These are phyloP conservation scores for Suaeda aralocaspica DNA, from an alignment of 148 eudicot genomes.

Conservation along the genomic window DNA sequence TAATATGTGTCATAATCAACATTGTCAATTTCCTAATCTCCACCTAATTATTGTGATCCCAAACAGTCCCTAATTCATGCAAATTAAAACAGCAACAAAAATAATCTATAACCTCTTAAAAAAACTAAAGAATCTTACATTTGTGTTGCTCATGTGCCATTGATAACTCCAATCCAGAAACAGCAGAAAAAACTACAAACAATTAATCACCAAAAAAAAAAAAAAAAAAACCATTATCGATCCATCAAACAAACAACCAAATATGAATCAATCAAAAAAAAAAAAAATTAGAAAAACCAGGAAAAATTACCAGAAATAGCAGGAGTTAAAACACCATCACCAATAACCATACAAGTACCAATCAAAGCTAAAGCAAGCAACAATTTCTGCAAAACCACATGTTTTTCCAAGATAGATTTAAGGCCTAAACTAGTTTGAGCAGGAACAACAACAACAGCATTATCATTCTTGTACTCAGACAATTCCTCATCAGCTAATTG, in stretches of 20 bases:
- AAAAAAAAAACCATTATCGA: slow-evolving; percentile 1
- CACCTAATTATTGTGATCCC: slow-evolving; percentile 13
- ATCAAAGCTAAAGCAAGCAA: slow-evolving; percentile 76
- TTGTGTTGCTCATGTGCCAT: slow-evolving; percentile 80
- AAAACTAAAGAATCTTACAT: slow-evolving; percentile 52
- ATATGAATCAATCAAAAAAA: not conserved
- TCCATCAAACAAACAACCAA: slow-evolving; percentile 7
- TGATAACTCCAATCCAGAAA: slow-evolving; percentile 86
- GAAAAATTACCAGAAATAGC: slow-evolving; percentile 68
- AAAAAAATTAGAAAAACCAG: not conserved
- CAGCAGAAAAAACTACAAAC: slow-evolving; percentile 82
- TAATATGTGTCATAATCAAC: slow-evolving; percentile 6
- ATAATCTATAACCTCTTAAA: no score
- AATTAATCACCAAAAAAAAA: slow-evolving; percentile 13
- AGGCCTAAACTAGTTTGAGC: slow-evolving; percentile 49
- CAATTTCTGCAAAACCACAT: slow-evolving; percentile 69
- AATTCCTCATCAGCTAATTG: slow-evolving; percentile 85
- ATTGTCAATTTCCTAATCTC: slow-evolving; percentile 22
- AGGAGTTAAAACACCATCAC: slow-evolving; percentile 89
- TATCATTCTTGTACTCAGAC: slow-evolving; percentile 68
- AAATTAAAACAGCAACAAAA: slow-evolving; percentile 4
- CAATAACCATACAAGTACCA: slow-evolving; percentile 98
- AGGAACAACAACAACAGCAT: slow-evolving; percentile 29
- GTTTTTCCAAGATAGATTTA: slow-evolving; percentile 67
- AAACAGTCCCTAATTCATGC: slow-evolving; percentile 7